Evolutionary conservation across 805 yeast genomes (phyloP), one percentile per base, ranked within the genome.

Genomic region (Wickerhamiella australiensis): DNA sequence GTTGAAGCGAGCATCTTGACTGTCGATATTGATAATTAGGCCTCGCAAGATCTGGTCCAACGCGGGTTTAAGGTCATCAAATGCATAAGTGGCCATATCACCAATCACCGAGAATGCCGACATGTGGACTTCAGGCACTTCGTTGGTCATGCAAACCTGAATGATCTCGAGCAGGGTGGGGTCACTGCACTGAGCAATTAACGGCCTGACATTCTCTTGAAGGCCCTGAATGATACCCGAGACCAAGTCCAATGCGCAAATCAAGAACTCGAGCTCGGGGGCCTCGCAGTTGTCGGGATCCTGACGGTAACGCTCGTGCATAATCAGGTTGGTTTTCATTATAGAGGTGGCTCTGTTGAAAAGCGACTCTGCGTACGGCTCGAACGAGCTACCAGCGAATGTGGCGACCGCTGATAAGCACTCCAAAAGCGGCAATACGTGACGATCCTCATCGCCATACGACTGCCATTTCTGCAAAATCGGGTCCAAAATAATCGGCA

Each of bases 141-240:
- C 74, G 62, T 86, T 95, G 54, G 80, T 82, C 55, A 86, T 73
- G 61, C 94, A 82, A 42, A 76, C 71, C 26, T 83, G 58, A 50
- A 88, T 61, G 45, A 87, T 67, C 33, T 75, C 78, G 68, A 85
- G 72, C 50, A 88, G 60, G 1, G 68, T 61, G 2, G 64, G 63
- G 46, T 68, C 68, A 21, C 61, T 57, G 47, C 59, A 52, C 25
- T 54, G 52, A 12, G 47, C 50, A 46, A 82, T 72, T 54, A 84
- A 67, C 38, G 76, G 81, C 8, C 71, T 76, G 26, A 79, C 71
- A 53, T 79, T 79, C 6, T 68, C 64, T 12, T 83, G 84, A 50
- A 92, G 71, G 0, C 96, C 97, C 67, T 90, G 97, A 20, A 87
- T 80, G 50, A 92, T 68, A 2, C 98, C 98, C 64, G 90, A 97